These are phyloP conservation scores for Rosa chinensis DNA, from an alignment of 306 rosid species.

Conservation along the genomic window DNA sequence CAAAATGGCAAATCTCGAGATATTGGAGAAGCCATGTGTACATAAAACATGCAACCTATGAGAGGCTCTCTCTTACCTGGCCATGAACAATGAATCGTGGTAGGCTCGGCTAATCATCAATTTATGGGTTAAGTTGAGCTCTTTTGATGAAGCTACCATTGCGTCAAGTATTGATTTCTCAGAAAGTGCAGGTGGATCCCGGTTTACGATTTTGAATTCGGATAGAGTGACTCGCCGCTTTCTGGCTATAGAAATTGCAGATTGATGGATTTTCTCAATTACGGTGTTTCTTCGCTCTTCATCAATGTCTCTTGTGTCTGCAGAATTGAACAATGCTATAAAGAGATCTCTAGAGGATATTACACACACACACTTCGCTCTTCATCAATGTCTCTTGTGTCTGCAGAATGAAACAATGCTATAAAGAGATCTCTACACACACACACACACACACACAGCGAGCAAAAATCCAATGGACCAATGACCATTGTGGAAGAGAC, in stretches of 20 bases:
- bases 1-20: not conserved
- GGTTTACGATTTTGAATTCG: constrained; percentile 71
- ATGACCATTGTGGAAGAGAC: constrained; percentile 14
- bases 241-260: constrained; percentile 62
- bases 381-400: constrained; percentile 89
- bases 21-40: not conserved
- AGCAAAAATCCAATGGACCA: not conserved
- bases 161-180: constrained; percentile 59
- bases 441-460: not conserved
- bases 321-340: constrained; percentile 10
- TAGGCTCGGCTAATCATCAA: constrained; percentile 93
- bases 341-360: not conserved
- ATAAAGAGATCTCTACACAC: not conserved
- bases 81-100: constrained; percentile 94
- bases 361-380: constrained; percentile 32
- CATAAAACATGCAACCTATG: not conserved
- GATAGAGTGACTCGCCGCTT: constrained; percentile 69
- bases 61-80: constrained; percentile 52
- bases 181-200: constrained; percentile 92
- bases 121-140: constrained; percentile 75
- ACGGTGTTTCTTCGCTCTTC: constrained; percentile 80
- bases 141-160: constrained; percentile 73
- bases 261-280: constrained; percentile 70
- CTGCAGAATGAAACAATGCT: constrained; percentile 33
- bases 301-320: constrained; percentile 88